These are phyloP conservation scores for Xerocomus minutiporus DNA, from an alignment of 1,284 basidiomycete species.

Conservation along the genomic window DNA sequence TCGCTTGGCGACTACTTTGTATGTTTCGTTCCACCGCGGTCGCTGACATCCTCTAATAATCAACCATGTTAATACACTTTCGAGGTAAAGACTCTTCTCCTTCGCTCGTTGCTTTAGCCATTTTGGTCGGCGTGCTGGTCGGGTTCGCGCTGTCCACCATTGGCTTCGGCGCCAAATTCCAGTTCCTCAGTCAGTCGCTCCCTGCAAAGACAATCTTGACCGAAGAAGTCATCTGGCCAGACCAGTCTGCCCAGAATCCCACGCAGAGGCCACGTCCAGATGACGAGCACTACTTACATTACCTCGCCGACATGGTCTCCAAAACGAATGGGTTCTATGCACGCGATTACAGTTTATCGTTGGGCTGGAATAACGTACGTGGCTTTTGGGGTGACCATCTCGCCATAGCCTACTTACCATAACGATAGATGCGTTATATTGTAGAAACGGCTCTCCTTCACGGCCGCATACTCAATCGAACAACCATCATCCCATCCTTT, in stretches of 20 bases:
- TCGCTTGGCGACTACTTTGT: background rate
- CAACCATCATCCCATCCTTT: constrained; percentile 37
- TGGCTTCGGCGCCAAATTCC: constrained; percentile 14
- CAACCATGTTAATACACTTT: constrained; percentile 9
- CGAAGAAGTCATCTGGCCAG: constrained; percentile 19
- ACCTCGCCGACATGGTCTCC: constrained; percentile 22
- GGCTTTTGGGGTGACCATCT: background rate
- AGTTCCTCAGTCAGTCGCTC: constrained; percentile 18
- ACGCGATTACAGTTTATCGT: constrained; percentile 33
- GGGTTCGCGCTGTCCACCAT: constrained; percentile 25
- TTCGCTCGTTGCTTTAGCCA: constrained; percentile 19
- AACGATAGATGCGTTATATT: constrained; percentile 36
- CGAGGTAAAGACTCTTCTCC: background rate
- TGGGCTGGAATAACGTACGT: constrained; percentile 35
- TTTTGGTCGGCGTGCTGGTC: constrained; percentile 22
- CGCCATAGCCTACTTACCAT: constrained; percentile 1
- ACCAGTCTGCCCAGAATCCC: constrained; percentile 5
- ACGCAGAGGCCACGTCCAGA: background rate
- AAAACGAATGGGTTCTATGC: constrained; percentile 34
- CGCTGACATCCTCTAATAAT: background rate
- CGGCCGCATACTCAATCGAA: constrained; percentile 35
- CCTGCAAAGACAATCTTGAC: constrained; percentile 11
- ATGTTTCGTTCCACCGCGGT: background rate
- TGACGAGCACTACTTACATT: constrained; percentile 11
- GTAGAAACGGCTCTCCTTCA: constrained; percentile 39